Evolutionary conservation across 2,329 filamentous ascomycete species (phyloP), one percentile per base, ranked within the genome.

Genomic region (Alternaria gansuensis): DNA sequence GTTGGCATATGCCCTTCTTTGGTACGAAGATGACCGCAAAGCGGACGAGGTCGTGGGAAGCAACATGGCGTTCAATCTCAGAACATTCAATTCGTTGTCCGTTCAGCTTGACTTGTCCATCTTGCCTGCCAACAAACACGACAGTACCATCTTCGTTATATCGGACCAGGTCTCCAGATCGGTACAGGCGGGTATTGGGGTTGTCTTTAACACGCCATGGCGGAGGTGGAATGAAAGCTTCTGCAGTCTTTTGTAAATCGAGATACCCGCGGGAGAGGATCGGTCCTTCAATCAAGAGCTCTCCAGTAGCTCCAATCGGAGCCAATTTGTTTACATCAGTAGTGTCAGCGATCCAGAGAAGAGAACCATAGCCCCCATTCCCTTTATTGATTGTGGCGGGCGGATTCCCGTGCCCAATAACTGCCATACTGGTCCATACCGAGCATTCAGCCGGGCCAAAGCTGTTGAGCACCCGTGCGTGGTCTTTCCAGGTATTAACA

Each of bases 241-340:
- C 45, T 26, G 45, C 45, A 36, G 31, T 49, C 29, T 49, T 49
- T 11, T 36, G n/a, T 4, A 26, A 5, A 37, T 49, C 45, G 21
- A 64, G 52, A 24, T 65, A 65, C 36, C 57, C 60, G 23, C 65
- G 62, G 6, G 69, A 71, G 5, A 78, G 60, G 33, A 69, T 82
- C 2, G 82, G 82, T 0, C 84, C 84, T 60, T 86, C 84, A 23
- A 88, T 81, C 6, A 86, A 79, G 3, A 88, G 76, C 66, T 88
- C 85, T 13, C 63, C 64, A 23, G 48, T 54, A 45, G 29, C 73
- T 58, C 71, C 62, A 62, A 41, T 33, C 3, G 57, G 55, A 10
- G 51, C 33, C 37, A 67, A 36, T 14, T 34, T 26, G 14, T 58
- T 49, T 17, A 46, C 44, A 40, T 70, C 60, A 14, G 59, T 37